A percentile compares a stretch with the other conserved stretches of the same genome.
Conservation (phyloP, 345 rosid species). For the Brassica napus region Da-Ae NC_063447.1:42358001-42358500, state of each 20-base stretch:
- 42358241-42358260: neutral
- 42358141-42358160: neutral
- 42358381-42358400: neutral
- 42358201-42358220: neutral
- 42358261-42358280: constrained; percentile 11
- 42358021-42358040: constrained; percentile 21
- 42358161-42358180: neutral
- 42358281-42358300: constrained; percentile 2
- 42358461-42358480: no score
- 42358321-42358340: neutral
- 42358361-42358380: no score
- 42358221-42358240: neutral
- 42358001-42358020: constrained; percentile 5
- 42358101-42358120: neutral
- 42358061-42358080: neutral
- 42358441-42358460: no score
- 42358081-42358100: neutral
- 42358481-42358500: no score
- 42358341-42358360: neutral
- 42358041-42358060: constrained; percentile 10
- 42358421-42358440: no score
- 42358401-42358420: no score
- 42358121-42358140: neutral
- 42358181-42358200: neutral
- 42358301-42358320: constrained; percentile 8